Percentiles rank a stretch among this genome's conserved stretches.
Evolutionary conservation across 116 monocot species (phyloP).

Genomic region (Dioscorea cayenensis): DNA sequence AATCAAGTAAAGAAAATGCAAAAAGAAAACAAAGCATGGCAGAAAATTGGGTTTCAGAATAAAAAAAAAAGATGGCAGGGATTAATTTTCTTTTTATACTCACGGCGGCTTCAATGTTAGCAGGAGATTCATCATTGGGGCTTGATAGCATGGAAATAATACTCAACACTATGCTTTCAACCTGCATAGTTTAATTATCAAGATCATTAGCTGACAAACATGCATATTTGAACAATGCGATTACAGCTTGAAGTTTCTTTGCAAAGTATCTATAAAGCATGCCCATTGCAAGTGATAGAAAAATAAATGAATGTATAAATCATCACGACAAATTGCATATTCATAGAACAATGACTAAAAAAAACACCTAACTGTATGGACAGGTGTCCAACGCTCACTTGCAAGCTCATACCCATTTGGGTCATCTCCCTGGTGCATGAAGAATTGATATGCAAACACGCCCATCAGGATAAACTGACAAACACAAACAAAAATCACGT

Average conservation of each 20-base stretch:
- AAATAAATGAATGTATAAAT: background rate
- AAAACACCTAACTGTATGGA: constrained; percentile 30
- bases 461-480: constrained; percentile 53
- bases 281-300: background rate
- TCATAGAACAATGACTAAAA: background rate
- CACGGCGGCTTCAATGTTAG: constrained; percentile 75
- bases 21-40: background rate
- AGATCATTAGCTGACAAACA: background rate
- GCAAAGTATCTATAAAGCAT: background rate
- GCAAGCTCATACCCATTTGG: constrained; percentile 64
- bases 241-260: background rate
- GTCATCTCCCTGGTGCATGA: constrained; percentile 56
- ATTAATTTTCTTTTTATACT: constrained; percentile 12
- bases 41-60: background rate
- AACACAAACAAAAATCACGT: background rate
- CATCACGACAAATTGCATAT: too few species aligned
- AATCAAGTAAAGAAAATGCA: background rate
- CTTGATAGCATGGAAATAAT: constrained; percentile 85
- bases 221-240: background rate
- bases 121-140: constrained; percentile 76
- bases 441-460: constrained; percentile 67
- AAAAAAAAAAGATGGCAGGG: background rate
- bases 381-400: constrained; percentile 62
- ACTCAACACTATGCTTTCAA: constrained; percentile 67
- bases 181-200: constrained; percentile 23